These are phyloP conservation scores for Kandelia obovata DNA, from an alignment of 345 rosid genomes.

Conservation along the genomic window DNA sequence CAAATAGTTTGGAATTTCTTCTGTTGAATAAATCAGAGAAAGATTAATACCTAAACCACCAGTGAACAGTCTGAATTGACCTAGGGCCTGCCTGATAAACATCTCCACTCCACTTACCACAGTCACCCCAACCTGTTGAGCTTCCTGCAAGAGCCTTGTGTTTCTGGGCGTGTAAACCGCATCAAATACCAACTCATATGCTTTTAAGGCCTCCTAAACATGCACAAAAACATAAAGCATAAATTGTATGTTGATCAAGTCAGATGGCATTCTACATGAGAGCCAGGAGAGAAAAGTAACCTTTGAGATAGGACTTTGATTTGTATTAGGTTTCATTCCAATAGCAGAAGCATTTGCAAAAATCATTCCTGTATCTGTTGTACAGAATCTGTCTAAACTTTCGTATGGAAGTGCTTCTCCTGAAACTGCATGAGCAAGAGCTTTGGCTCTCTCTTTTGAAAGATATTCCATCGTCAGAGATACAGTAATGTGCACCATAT, in stretches of 20 bases:
- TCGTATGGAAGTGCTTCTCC: slow-evolving; percentile 45
- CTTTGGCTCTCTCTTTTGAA: slow-evolving; percentile 45
- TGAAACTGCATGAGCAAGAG: slow-evolving; percentile 44
- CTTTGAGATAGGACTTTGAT: slow-evolving; percentile 48
- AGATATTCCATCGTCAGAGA: not conserved
- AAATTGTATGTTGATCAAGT: not conserved
- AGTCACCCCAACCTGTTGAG: slow-evolving; percentile 50
- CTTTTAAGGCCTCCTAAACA: slow-evolving; percentile 33
- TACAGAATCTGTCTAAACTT: slow-evolving; percentile 35
- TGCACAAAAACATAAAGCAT: not conserved
- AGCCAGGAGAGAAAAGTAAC: slow-evolving; percentile 16
- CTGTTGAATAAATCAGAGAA: not conserved
- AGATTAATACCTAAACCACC: slow-evolving; percentile 18
- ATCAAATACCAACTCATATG: slow-evolving; percentile 48
- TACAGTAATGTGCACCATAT: not conserved
- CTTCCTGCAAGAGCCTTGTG: slow-evolving; percentile 51
- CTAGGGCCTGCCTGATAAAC: slow-evolving; percentile 60
- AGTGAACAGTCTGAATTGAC: slow-evolving; percentile 60
- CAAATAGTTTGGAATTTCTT: too few relatives aligned
- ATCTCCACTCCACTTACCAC: slow-evolving; percentile 57
- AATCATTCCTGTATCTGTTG: slow-evolving; percentile 45
- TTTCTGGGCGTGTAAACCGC: slow-evolving; percentile 57
- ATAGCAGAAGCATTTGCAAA: slow-evolving; percentile 62
- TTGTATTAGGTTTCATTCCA: slow-evolving; percentile 56
- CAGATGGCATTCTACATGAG: not conserved